Percentiles rank a stretch among this genome's conserved stretches.
phyloP scores from a whole-genome alignment of 306 rosid genomes.

The Sindora glabra region DNA sequence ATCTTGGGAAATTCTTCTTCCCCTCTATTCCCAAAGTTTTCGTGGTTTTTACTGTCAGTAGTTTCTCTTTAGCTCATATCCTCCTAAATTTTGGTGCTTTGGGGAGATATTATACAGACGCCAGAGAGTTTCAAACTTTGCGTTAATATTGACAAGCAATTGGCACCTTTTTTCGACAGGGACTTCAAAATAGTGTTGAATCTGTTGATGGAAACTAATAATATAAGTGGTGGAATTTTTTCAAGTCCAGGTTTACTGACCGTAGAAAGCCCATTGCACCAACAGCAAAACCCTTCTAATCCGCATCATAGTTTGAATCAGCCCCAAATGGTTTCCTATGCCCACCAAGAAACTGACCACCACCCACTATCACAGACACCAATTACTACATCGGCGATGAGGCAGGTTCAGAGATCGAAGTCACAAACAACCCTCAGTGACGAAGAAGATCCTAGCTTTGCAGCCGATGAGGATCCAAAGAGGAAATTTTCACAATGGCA shows the following conservation, averaged over 20 bases:
- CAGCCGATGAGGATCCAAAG: conserved; percentile 53
- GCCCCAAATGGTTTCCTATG: conserved; percentile 39
- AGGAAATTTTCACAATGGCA: conserved; percentile 83
- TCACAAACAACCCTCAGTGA: conserved; percentile 43
- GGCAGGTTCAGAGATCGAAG: conserved; percentile 21
- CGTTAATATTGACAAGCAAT: no score
- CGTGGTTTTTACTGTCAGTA: no score
- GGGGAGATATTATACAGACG: no score
- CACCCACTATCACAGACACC: conserved; percentile 34
- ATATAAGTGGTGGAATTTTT: conserved; percentile 52
- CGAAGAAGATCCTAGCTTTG: conserved; percentile 57
- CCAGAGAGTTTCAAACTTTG: no score
- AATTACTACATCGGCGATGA: conserved; percentile 35
- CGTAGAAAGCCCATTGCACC: conserved; percentile 51
- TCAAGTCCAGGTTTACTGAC: conserved; percentile 53
- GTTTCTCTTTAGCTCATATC: no score
- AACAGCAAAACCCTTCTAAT: conserved; percentile 33
- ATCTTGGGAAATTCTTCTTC: no score
- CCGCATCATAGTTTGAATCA: conserved; percentile 40
- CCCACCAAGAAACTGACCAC: conserved; percentile 42
- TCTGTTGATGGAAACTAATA: conserved; percentile 61
- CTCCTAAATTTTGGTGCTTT: no score
- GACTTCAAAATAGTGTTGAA: no score
- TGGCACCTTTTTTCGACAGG: no score
- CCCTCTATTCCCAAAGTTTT: no score